Base-by-base conservation (phyloP, 2,329 filamentous ascomycete species). In the Clonostachys rosea region DNA sequence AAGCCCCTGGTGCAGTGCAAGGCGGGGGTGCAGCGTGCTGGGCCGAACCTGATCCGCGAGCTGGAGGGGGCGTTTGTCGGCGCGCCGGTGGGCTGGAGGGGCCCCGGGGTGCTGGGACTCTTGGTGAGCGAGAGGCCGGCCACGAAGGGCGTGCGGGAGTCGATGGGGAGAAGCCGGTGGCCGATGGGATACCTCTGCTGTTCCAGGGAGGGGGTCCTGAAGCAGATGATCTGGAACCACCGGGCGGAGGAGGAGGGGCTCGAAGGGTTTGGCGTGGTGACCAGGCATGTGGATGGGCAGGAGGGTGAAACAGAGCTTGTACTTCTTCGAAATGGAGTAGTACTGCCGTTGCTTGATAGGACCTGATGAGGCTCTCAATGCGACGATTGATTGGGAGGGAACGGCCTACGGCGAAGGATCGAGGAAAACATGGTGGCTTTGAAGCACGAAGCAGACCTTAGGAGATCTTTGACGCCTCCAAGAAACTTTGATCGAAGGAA, bases 131-230 rank as follows among this genome's bases (percentile, higher is more conserved):
- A 84, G 52, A 74, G 77, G 50, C 74, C 82, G 46, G 87, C 90
- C 34, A 95, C 91, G 0, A 87, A 82, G 58, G 92, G 91, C 2
- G 83, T 95, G 4, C 71, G 88, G 48, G 83, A 90, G 43, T 83
- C 89, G 20, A 59, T 96, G 54, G 76, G 76, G 5, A 70, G 81
- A 49, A 87, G 86, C 59, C 64, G 69, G 36, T 83, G 79, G 70
- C 87, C 90, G 1, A 78, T 96, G 73, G 83, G 84, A 1, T 95
- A 83, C 56, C 64, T 88, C 24, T 80, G 79, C 47, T 82, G 87
- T 50, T 76, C 76, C 1, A 57, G 57, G 14, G 72, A 76, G 3
- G 87, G 87, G 1, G 59, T 60, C 8, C 61, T 90, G 18, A 66
- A 75, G 57, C 86, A 91, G 67, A 78, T 91, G 63, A 54, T 90